These are phyloP conservation scores for Sungouiella thailandica DNA, from an alignment of 805 yeast species.

Conservation along the genomic window DNA sequence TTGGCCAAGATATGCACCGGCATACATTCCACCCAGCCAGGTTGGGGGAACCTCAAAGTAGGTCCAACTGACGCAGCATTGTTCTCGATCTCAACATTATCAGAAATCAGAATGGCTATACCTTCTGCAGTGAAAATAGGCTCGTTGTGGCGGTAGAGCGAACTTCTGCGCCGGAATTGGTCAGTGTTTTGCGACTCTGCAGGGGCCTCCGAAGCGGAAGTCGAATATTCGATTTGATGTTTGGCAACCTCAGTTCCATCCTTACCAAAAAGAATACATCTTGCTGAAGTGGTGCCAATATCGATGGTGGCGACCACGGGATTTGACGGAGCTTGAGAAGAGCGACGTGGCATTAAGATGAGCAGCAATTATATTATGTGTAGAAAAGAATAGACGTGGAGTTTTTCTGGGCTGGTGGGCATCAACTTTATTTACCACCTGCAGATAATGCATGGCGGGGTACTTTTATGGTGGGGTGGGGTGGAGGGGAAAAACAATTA, in stretches of 20 bases:
- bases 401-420: too few relatives aligned
- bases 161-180: slow-evolving; percentile 42
- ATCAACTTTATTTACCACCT: too few relatives aligned
- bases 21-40: slow-evolving; percentile 94
- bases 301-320: slow-evolving; percentile 68
- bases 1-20: slow-evolving; percentile 78
- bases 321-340: slow-evolving; percentile 34
- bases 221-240: slow-evolving; percentile 85
- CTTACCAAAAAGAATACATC: slow-evolving; percentile 75
- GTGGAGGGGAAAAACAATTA: too few relatives aligned
- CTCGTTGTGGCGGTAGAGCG: slow-evolving; percentile 41
- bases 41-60: slow-evolving; percentile 70
- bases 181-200: slow-evolving; percentile 37
- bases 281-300: slow-evolving; percentile 87
- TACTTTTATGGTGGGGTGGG: too few relatives aligned
- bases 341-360: slow-evolving; percentile 36
- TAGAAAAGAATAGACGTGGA: too few relatives aligned
- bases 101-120: slow-evolving; percentile 57
- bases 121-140: slow-evolving; percentile 74
- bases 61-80: slow-evolving; percentile 51
- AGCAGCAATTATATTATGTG: too few relatives aligned
- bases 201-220: slow-evolving; percentile 58
- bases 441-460: too few relatives aligned
- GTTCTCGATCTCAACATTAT: slow-evolving; percentile 60
- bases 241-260: slow-evolving; percentile 77